Percentiles rank a stretch among this genome's conserved stretches.
These are phyloP conservation scores for Aspergillus bertholletiae DNA, from an alignment of 495 filamentous ascomycete species.

Conservation along the genomic window DNA sequence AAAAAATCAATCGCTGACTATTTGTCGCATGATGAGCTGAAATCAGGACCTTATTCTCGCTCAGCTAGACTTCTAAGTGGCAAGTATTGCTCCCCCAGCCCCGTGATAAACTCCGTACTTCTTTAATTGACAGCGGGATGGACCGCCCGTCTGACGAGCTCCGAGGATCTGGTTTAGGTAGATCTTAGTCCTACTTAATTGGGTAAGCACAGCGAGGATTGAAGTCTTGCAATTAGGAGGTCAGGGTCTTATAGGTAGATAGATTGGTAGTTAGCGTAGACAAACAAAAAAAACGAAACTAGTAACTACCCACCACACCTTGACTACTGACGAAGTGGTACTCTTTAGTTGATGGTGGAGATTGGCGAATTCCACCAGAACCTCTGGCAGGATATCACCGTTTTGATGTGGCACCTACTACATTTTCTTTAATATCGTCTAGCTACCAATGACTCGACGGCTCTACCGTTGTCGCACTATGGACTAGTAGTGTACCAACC, in stretches of 20 bases:
- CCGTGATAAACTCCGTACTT: neutral
- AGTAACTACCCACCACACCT: too few relatives aligned
- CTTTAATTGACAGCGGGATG: slow-evolving; percentile 15
- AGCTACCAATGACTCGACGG: too few relatives aligned
- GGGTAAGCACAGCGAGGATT: neutral
- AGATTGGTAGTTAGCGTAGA: neutral
- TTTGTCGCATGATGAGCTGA: neutral
- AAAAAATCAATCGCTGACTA: too few relatives aligned
- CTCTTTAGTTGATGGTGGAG: too few relatives aligned
- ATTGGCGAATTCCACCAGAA: too few relatives aligned
- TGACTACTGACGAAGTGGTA: too few relatives aligned
- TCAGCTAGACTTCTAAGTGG: neutral
- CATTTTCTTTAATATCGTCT: neutral
- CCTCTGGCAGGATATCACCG: neutral
- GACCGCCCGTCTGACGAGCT: slow-evolving; percentile 10
- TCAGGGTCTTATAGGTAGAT: too few relatives aligned
- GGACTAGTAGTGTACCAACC: too few relatives aligned
- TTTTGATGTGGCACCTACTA: neutral
- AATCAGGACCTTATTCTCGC: neutral
- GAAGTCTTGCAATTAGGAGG: too few relatives aligned
- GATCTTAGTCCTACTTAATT: slow-evolving; percentile 11
- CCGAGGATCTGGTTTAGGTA: slow-evolving; percentile 9
- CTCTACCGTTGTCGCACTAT: too few relatives aligned
- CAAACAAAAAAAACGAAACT: too few relatives aligned
- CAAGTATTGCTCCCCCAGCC: neutral